Conservation (phyloP, 2,329 filamentous ascomycete species). For the Neofusicoccum parvum region DNA sequence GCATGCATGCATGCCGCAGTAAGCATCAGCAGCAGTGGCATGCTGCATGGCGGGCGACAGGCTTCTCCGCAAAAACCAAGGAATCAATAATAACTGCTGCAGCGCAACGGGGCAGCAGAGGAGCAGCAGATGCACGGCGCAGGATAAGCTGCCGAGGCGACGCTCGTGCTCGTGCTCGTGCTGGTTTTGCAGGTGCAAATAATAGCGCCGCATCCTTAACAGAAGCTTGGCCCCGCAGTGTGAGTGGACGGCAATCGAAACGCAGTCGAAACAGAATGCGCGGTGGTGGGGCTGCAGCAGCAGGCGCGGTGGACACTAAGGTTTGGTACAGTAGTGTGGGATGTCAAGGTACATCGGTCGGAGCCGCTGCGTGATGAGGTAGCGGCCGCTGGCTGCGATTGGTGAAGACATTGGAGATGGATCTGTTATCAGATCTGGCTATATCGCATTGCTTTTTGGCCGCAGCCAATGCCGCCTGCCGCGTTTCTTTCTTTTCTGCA, state of each 20-base stretch:
- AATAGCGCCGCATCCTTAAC: background rate
- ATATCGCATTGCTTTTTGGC: background rate
- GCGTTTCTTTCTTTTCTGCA: background rate
- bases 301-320: background rate
- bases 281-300: background rate
- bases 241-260: background rate
- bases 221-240: background rate
- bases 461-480: background rate
- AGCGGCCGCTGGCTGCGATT: background rate
- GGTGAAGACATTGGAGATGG: background rate
- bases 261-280: background rate
- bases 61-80: constrained; percentile 8
- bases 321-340: background rate
- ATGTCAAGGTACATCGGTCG: background rate
- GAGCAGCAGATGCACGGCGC: background rate
- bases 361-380: background rate
- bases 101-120: background rate
- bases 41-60: background rate
- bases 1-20: constrained; percentile 5
- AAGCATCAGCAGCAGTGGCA: background rate
- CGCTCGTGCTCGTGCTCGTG: constrained; percentile 6
- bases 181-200: background rate
- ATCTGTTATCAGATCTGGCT: background rate
- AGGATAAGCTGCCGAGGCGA: constrained; percentile 9
- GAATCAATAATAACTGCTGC: background rate